Evolutionary conservation across 2,329 filamentous ascomycete species (phyloP), one percentile per base, ranked within the genome.

Genomic region (Colletotrichum nymphaeae): DNA sequence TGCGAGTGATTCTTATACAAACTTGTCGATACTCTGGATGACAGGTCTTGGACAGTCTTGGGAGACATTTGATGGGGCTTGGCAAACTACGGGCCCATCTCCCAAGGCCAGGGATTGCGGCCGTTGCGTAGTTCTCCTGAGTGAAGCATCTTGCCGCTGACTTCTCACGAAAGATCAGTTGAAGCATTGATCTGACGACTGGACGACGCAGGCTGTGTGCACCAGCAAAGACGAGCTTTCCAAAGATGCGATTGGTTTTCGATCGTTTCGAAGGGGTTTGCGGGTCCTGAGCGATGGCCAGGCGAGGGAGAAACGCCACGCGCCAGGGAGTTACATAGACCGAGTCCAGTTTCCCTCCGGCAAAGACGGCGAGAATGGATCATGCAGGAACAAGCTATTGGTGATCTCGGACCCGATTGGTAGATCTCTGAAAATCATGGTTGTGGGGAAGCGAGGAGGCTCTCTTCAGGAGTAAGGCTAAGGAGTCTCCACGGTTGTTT

Each of bases 121-220:
- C 64, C 52, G 52, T 53, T 49, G 22, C 24, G 35, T 46, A n/a
- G 35, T 46, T 24, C 22, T 37, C 42, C 55, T 24, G 53, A 59
- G 37, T 49, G 71, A 71, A 35, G 62, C 67, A 71, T 71, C 67
- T 64, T 64, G 66, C 53, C 60, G 46, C 67, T 59, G 55, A 22
- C 42, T 64, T 55, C 71, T 62, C 56, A 57, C 56, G 14, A 73
- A 71, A 73, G 67, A 73, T 71, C 71, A 71, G 67, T 73, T 26
- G 71, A 73, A 68, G 71, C 71, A 71, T 49, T 65, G 60, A 73
- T 73, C 71, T 71, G 71, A 73, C 67, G 62, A 35, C 56, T 66
- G 56, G 32, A 58, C 46, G 67, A 62, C 46, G 26, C 56, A 42
- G 37, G 62, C 49, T 57, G 67, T 62, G 46, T 56, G 63, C 49